These are phyloP conservation scores for Eucalyptus curtisii DNA, from an alignment of 345 rosid genomes.

Conservation along the genomic window DNA sequence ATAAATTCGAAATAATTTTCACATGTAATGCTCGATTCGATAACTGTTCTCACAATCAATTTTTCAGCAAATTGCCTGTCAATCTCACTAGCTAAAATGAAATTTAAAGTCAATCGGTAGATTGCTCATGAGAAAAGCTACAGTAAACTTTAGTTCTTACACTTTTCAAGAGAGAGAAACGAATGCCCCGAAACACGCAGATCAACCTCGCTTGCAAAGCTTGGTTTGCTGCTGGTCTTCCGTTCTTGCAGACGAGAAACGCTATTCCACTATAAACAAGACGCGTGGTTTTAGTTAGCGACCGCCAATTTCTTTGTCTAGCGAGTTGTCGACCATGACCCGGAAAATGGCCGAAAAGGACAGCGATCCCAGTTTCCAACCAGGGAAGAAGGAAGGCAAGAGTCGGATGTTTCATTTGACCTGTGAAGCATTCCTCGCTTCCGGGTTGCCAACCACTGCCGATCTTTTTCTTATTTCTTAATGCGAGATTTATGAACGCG, in stretches of 20 bases:
- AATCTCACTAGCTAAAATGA: neutral
- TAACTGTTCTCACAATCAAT: accelerated
- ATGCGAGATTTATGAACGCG: neutral
- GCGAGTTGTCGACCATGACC: neutral
- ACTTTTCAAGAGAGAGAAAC: neutral
- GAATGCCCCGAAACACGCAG: neutral
- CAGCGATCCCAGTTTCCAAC: neutral
- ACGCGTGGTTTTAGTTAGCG: neutral
- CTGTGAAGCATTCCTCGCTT: neutral
- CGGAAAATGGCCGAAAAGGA: neutral
- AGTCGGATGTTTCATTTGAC: neutral
- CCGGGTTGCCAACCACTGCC: neutral
- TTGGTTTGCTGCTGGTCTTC: neutral
- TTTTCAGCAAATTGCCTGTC: neutral
- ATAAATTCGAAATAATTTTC: neutral
- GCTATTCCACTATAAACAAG: neutral
- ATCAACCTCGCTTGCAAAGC: neutral
- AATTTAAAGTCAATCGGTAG: neutral
- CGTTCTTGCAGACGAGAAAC: neutral
- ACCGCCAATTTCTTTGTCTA: neutral
- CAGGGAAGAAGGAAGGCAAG: neutral
- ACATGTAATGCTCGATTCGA: neutral
- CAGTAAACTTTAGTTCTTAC: accelerated
- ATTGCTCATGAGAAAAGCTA: neutral
- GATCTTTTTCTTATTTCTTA: neutral